Conservation (phyloP, 2,329 filamentous ascomycete genomes). For the Monosporascus ibericus region DNA sequence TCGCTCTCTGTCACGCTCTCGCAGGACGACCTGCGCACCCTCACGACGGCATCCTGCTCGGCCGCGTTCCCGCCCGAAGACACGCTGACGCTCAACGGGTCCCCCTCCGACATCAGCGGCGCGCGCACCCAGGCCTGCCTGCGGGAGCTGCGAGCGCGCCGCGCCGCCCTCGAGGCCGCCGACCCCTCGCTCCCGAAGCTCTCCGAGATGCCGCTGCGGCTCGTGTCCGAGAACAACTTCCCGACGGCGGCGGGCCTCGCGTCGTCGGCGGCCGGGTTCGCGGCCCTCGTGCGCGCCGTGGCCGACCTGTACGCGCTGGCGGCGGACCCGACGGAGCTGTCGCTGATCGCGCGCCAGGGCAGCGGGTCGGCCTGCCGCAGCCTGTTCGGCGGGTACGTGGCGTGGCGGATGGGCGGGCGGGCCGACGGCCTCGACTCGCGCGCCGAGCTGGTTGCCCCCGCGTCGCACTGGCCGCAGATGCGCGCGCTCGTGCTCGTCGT, state of each 20-base stretch:
- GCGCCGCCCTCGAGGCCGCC: slow-evolving; percentile 65
- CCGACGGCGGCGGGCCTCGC: slow-evolving; percentile 90
- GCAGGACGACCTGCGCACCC: slow-evolving; percentile 86
- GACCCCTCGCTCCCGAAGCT: slow-evolving; percentile 77
- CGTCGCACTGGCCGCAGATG: slow-evolving; percentile 93
- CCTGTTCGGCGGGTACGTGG: slow-evolving; percentile 92
- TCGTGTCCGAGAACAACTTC: slow-evolving; percentile 98
- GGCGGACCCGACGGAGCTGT: slow-evolving; percentile 74
- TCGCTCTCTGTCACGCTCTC: slow-evolving; percentile 95
- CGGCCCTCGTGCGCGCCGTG: slow-evolving; percentile 73
- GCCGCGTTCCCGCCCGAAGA: slow-evolving; percentile 59
- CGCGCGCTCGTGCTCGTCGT: slow-evolving; percentile 86
- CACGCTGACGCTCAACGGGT: slow-evolving; percentile 77
- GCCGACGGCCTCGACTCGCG: slow-evolving; percentile 79
- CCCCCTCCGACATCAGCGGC: slow-evolving; percentile 75
- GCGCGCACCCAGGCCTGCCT: slow-evolving; percentile 94
- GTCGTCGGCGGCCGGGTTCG: slow-evolving; percentile 64
- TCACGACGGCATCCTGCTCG: slow-evolving; percentile 92
- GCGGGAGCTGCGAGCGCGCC: slow-evolving; percentile 72
- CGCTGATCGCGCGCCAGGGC: slow-evolving; percentile 84
- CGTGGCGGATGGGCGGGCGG: slow-evolving; percentile 76
- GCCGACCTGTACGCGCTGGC: slow-evolving; percentile 87
- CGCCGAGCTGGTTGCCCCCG: slow-evolving; percentile 82
- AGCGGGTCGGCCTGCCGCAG: slow-evolving; percentile 92
- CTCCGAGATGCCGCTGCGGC: slow-evolving; percentile 67